phyloP scores from a whole-genome alignment of 1,284 basidiomycete species.

The Rugosomyces carneus region DNA sequence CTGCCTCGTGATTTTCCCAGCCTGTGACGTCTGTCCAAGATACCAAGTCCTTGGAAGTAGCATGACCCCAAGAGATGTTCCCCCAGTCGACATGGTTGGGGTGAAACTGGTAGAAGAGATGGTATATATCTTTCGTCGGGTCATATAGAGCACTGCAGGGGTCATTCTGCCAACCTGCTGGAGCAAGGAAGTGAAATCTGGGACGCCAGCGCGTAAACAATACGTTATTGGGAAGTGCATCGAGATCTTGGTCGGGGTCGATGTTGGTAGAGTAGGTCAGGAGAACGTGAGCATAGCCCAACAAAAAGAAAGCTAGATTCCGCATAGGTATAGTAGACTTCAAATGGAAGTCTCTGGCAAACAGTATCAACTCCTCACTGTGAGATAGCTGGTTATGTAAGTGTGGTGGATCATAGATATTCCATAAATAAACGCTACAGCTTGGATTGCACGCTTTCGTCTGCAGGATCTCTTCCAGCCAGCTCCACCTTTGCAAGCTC shows the following conservation, averaged over 20 bases:
- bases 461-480: conserved; percentile 29
- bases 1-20: background rate
- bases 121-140: background rate
- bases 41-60: conserved; percentile 1
- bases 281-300: background rate
- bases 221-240: conserved; percentile 2
- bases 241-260: conserved; percentile 1
- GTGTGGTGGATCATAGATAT: background rate
- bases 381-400: too few species aligned
- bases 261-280: background rate
- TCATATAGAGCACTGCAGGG: background rate
- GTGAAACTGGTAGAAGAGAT: conserved; percentile 6
- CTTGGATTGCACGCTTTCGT: conserved; percentile 23
- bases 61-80: conserved; percentile 6
- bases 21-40: conserved; percentile 1
- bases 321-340: background rate
- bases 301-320: background rate
- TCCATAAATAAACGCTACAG: conserved; percentile 20
- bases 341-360: too few species aligned
- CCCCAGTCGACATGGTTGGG: conserved; percentile 6
- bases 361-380: too few species aligned
- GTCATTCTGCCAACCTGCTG: conserved; percentile 2
- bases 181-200: conserved; percentile 1
- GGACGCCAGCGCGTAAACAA: conserved; percentile 6
- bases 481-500: conserved; percentile 52